These are phyloP conservation scores for Pelargonium cotyledonis DNA, from an alignment of 441 rosid species.

Conservation along the genomic window DNA sequence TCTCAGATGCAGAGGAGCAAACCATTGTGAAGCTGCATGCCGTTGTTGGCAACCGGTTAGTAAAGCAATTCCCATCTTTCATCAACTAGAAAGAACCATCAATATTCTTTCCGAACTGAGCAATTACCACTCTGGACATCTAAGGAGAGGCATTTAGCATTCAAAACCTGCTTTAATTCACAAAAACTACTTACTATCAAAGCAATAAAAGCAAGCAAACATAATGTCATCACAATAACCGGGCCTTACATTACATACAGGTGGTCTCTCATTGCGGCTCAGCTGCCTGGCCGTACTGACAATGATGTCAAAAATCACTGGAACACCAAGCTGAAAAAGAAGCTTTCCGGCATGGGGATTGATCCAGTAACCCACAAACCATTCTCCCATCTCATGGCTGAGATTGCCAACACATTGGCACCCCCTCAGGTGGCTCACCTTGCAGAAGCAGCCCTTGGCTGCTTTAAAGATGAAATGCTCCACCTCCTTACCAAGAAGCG, in stretches of 20 bases:
- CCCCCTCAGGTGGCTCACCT: conserved; percentile 91
- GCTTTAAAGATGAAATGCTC: conserved; percentile 96
- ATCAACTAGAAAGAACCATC: too few relatives aligned
- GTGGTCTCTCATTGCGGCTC: conserved; percentile 92
- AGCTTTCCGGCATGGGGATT: conserved; percentile 88
- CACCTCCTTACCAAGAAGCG: conserved; percentile 93
- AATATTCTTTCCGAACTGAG: too few relatives aligned
- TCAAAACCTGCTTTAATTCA: too few relatives aligned
- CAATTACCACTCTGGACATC: too few relatives aligned
- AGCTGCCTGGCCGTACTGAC: conserved; percentile 86
- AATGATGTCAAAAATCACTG: conserved; percentile 89
- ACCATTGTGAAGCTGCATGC: conserved; percentile 74
- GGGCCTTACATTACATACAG: conserved; percentile 27
- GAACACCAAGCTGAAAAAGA: conserved; percentile 95
- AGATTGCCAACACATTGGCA: conserved; percentile 84
- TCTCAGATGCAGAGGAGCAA: conserved; percentile 65
- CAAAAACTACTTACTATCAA: too few relatives aligned
- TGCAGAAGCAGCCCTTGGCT: conserved; percentile 90
- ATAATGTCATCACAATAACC: too few relatives aligned
- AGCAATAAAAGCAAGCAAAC: too few relatives aligned
- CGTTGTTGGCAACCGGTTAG: conserved; percentile 59
- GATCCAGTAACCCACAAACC: conserved; percentile 98
- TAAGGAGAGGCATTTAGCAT: too few relatives aligned
- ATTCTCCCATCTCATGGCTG: conserved; percentile 94
- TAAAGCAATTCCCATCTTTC: too few relatives aligned